Base-by-base conservation (phyloP, 805 yeast species). In the Metschnikowia koreensis region DNA sequence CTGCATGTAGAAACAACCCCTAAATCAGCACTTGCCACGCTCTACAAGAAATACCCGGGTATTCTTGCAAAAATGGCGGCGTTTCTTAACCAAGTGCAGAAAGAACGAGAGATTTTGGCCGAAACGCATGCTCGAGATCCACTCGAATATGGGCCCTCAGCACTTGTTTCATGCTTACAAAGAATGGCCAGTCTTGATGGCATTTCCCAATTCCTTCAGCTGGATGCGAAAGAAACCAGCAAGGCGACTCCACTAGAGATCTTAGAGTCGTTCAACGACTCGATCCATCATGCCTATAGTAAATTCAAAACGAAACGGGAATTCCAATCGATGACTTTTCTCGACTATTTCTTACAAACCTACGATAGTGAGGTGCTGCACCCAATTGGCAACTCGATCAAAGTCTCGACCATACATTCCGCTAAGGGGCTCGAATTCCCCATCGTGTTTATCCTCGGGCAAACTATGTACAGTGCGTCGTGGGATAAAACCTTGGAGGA, bases 341-440 rank as follows among this genome's bases (percentile, higher is more conserved):
- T 79, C 7, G 71, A 67, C 11, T 70, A 64, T 58, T 80, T 77
- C 54, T 56, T 79, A 26, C 63, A 66, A 28, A 72, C 69, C 44
- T 77, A 76, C 61, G 69, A 68, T 47, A 75, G 70, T 28, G 76
- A 68, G 38, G 64, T 47, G 55, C 75, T 59, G 34, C 58, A 50
- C 17, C 58, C 44, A 42, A 64, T 56, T 41, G 62, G 47, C 54
- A 68, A 53, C 53, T 65, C 38, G 63, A 73, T 86, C 7, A 82
- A 81, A 46, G 57, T 86, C 1, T 82, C 90, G 0, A 87, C 93
- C 0, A 79, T 87, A 1, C 93, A 87, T 64, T 75, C 88, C 0
- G 82, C 92, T 1, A 87, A 87, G 58, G 93, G 94, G 0, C 64
- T 86, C 5, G 91, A 87, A 55, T 86, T 82, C 58, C 90, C 91